A percentile compares a stretch with the other conserved stretches of the same genome.
Evolutionary conservation across 257 asterid genomes (phyloP).

Genomic region (Leonotis leonurus): DNA sequence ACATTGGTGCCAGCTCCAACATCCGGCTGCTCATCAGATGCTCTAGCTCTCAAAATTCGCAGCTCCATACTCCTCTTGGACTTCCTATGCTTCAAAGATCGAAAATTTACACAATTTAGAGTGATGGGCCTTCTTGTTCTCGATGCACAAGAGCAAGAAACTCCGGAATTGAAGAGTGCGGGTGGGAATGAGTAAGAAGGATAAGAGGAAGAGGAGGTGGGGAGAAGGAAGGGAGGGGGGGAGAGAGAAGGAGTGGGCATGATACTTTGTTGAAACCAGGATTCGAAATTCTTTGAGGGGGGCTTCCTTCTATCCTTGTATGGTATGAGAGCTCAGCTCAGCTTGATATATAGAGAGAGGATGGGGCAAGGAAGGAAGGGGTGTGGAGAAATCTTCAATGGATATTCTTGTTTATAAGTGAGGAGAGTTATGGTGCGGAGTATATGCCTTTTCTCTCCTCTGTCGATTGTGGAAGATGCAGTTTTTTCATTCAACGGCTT

Average conservation of each 20-base stretch:
- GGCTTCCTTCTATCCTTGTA: neutral
- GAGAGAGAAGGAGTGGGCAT: slow-evolving; percentile 46
- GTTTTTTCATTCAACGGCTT: slow-evolving; percentile 2
- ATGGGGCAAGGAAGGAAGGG: slow-evolving; percentile 13
- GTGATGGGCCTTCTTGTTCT: slow-evolving; percentile 35
- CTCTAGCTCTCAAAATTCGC: slow-evolving; percentile 6
- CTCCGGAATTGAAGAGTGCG: slow-evolving; percentile 6
- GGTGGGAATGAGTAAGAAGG: slow-evolving; percentile 2
- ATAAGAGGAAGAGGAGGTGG: slow-evolving; percentile 17
- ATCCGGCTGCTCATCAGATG: slow-evolving; percentile 22
- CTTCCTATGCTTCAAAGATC: slow-evolving; percentile 10
- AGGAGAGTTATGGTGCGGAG: slow-evolving; percentile 2
- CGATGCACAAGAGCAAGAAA: slow-evolving; percentile 30
- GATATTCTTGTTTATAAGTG: slow-evolving; percentile 27
- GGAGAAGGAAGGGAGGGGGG: slow-evolving; percentile 29
- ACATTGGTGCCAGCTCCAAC: slow-evolving; percentile 32
- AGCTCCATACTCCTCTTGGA: slow-evolving; percentile 12
- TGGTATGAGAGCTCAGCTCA: neutral
- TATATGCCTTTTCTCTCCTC: slow-evolving; percentile 2
- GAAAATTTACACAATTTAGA: slow-evolving; percentile 24
- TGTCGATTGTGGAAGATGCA: neutral
- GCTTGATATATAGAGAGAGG: neutral
- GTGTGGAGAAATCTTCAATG: slow-evolving; percentile 8
- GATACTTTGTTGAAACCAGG: slow-evolving; percentile 13
- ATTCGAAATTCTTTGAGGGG: neutral